A percentile compares a stretch with the other conserved stretches of the same genome.
Conservation (phyloP, 1,284 basidiomycete genomes). For the Puccinia hordei region DNA sequence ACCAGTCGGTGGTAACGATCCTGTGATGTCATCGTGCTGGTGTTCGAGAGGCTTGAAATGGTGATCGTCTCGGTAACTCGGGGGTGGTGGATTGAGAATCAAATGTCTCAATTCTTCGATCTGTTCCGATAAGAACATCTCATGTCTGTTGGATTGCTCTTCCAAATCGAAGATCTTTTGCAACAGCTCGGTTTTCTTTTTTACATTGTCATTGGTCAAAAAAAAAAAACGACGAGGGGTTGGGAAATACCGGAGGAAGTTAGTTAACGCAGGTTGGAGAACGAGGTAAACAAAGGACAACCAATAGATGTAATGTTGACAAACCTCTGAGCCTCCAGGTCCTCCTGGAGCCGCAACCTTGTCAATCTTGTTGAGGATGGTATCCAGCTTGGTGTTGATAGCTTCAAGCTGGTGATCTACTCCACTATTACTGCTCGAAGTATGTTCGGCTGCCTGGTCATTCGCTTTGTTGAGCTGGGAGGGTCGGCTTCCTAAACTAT, state of each 20-base stretch:
- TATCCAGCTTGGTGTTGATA: constrained; percentile 39
- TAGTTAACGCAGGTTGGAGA: background rate
- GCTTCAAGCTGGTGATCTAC: background rate
- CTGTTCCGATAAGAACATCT: constrained; percentile 42
- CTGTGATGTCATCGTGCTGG: constrained; percentile 34
- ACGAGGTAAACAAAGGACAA: background rate
- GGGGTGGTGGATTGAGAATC: constrained; percentile 28
- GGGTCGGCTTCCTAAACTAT: background rate
- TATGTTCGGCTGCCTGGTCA: background rate
- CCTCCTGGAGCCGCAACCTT: background rate
- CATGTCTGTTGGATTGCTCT: constrained; percentile 32
- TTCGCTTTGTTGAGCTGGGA: background rate
- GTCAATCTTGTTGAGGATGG: constrained; percentile 22
- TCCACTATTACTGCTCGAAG: background rate
- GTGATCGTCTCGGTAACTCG: constrained; percentile 19
- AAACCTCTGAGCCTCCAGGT: constrained; percentile 25
- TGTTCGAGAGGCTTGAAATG: constrained; percentile 42
- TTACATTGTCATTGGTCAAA: no score
- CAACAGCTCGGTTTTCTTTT: constrained; percentile 23
- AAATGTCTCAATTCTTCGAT: constrained; percentile 45
- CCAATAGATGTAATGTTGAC: background rate
- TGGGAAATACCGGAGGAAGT: background rate
- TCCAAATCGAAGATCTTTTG: constrained; percentile 37
- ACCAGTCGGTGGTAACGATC: constrained; percentile 4
- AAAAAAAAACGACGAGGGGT: no score